Base-by-base conservation (phyloP, 805 yeast species). In the Wickerhamiella azyma region DNA sequence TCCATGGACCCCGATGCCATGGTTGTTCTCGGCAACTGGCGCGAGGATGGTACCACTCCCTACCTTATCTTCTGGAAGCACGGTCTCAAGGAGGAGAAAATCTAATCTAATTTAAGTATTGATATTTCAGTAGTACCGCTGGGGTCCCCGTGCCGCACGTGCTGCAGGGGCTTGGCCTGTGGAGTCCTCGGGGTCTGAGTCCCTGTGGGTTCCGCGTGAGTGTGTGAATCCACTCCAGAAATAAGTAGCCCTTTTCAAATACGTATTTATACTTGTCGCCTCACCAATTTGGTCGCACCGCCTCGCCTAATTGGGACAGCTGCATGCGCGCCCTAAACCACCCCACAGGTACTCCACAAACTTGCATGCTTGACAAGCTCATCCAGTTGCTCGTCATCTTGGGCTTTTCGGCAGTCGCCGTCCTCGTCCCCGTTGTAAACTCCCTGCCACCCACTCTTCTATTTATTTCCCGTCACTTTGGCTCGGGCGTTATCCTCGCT, bases 1-100 rank as follows among this genome's bases (percentile, higher is more conserved):
- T 83, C 95, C 66, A 92, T 92, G 98, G 96, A 92, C 79, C 98
- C 98, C 69, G 98, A 92, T 72, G 98, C 81, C 60, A 92, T 92
- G 98, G 72, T 92, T 66, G 85, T 86, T 59, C 79, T 92, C 69
- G 83, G 92, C 72, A 92, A 92, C 94, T 92, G 89, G 86, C 94
- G 98, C 75, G 98, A 92, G 76, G 97, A 92, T 68, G 98, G 98
- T 76, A 75, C 79, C 62, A 92, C 98, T 60, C 98, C 98, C 66
- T 92, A 67, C 74, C 92, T 89, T 64, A 85, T 88, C 57, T 80
- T 88, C 81, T 92, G 98, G 98, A 92, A 89, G 76, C 98, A 92
- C 73, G 98, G 98, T 78, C 79, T 84, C 59, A 73, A 67, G 61
- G 85, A 78, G 68, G 78, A 75, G 70, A 92, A 92, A 81, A 76